These are phyloP conservation scores for Rhodotorula sp. DNA, from an alignment of 1,284 basidiomycete species.

Conservation along the genomic window DNA sequence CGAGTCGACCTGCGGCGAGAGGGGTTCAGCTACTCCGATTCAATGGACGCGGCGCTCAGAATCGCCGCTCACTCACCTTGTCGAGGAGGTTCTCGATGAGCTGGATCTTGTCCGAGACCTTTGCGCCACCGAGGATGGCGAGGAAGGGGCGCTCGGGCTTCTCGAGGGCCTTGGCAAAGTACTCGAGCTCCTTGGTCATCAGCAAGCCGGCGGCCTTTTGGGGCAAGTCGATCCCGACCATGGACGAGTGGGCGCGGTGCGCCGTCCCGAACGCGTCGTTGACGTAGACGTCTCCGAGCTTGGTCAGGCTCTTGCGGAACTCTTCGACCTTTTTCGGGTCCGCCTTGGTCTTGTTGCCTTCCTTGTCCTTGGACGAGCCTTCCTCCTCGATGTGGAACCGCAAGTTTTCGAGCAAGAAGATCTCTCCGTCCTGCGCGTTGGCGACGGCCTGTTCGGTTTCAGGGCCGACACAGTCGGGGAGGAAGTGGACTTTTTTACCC, in stretches of 20 bases:
- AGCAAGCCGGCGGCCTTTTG: slow-evolving; percentile 93
- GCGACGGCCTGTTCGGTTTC: slow-evolving; percentile 76
- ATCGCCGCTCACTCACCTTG: slow-evolving; percentile 63
- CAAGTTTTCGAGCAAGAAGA: slow-evolving; percentile 95
- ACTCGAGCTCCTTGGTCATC: slow-evolving; percentile 98
- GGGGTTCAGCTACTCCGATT: slow-evolving; percentile 6
- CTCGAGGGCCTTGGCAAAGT: slow-evolving; percentile 96
- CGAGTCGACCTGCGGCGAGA: slow-evolving; percentile 73
- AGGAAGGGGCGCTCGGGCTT: slow-evolving; percentile 93
- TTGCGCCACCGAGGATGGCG: slow-evolving; percentile 96
- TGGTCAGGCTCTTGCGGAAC: slow-evolving; percentile 85
- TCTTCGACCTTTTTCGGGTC: slow-evolving; percentile 75
- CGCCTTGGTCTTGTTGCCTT: slow-evolving; percentile 90
- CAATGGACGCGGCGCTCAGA: not conserved
- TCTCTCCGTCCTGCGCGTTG: slow-evolving; percentile 67
- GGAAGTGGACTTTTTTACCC: slow-evolving; percentile 71
- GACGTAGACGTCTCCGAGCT: slow-evolving; percentile 93
- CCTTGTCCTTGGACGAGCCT: slow-evolving; percentile 87
- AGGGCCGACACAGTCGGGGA: slow-evolving; percentile 80
- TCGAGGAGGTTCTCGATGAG: slow-evolving; percentile 99
- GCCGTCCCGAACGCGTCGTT: slow-evolving; percentile 99
- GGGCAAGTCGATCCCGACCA: slow-evolving; percentile 94
- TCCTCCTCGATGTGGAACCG: slow-evolving; percentile 99
- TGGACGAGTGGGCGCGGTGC: slow-evolving; percentile 96
- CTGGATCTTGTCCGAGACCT: slow-evolving; percentile 98